Conservation (phyloP, 495 filamentous ascomycete species). For the Xylaria cubensis region DNA sequence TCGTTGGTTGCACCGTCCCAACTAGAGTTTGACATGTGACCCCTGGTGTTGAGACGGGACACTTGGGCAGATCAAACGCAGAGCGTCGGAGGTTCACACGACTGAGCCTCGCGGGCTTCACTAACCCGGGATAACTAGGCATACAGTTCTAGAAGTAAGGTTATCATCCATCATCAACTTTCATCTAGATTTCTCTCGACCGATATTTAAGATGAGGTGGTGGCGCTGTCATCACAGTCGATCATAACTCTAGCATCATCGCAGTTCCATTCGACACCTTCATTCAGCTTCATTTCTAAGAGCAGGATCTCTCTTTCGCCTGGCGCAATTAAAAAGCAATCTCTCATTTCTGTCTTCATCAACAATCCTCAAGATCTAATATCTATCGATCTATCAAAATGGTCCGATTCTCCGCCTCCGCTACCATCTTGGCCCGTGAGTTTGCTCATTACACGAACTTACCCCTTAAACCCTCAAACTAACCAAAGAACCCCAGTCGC, state of each 20-base stretch:
- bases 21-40: background rate
- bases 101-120: slow-evolving; percentile 25
- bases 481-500: slow-evolving; percentile 16
- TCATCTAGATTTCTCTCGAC: background rate
- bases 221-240: background rate
- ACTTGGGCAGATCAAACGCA: slow-evolving; percentile 20
- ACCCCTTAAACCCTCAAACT: background rate
- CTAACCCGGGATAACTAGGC: background rate
- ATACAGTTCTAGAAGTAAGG: background rate
- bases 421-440: slow-evolving; percentile 21
- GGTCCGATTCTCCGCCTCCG: slow-evolving; percentile 23
- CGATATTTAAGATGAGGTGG: slow-evolving; percentile 15
- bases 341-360: background rate
- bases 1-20: slow-evolving; percentile 11
- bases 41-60: slow-evolving; percentile 13
- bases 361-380: background rate
- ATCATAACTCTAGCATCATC: background rate
- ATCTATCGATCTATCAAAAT: slow-evolving; percentile 14
- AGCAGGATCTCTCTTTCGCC: slow-evolving; percentile 17
- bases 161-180: background rate
- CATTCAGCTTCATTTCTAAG: slow-evolving; percentile 10
- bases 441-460: background rate
- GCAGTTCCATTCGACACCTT: slow-evolving; percentile 1
- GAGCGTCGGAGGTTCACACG: slow-evolving; percentile 20
- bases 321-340: background rate